Percentiles rank a stretch among this genome's conserved stretches.
Evolutionary conservation across 2,329 filamentous ascomycete species (phyloP).

Genomic region (Paraphaeosphaeria sporulosa): DNA sequence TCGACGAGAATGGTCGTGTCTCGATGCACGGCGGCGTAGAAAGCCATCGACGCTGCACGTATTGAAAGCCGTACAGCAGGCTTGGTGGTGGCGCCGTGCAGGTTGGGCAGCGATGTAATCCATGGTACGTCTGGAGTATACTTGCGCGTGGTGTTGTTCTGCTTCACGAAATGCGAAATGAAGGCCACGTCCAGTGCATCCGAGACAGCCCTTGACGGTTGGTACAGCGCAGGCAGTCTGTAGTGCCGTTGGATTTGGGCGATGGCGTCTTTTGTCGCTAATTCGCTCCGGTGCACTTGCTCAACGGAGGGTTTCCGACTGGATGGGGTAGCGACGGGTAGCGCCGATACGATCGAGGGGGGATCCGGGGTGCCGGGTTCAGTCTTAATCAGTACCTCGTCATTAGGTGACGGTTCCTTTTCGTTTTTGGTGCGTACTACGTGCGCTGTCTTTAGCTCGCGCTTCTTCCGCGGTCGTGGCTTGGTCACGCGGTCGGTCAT

Average conservation of each 20-base stretch:
- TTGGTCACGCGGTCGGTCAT: constrained; percentile 43
- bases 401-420: constrained; percentile 9
- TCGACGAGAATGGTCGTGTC: constrained; percentile 39
- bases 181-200: constrained; percentile 40
- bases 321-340: constrained; percentile 9
- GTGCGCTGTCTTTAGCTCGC: constrained; percentile 12
- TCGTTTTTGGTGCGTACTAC: constrained; percentile 15
- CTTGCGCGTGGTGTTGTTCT: constrained; percentile 29
- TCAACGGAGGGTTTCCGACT: constrained; percentile 10
- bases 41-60: constrained; percentile 44
- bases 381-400: constrained; percentile 11
- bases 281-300: constrained; percentile 10
- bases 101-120: constrained; percentile 32
- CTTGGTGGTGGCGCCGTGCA: constrained; percentile 29
- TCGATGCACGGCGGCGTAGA: constrained; percentile 39
- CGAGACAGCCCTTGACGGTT: constrained; percentile 33
- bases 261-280: constrained; percentile 30
- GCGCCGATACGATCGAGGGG: constrained; percentile 7
- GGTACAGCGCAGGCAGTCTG: constrained; percentile 30
- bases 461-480: constrained; percentile 35
- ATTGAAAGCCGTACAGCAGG: constrained; percentile 39
- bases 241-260: constrained; percentile 35
- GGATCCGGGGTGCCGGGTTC: constrained; percentile 7
- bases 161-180: constrained; percentile 39
- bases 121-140: constrained; percentile 35